These are phyloP conservation scores for Eleusine coracana DNA, from an alignment of 176 grass and related monocot species.

Conservation along the genomic window DNA sequence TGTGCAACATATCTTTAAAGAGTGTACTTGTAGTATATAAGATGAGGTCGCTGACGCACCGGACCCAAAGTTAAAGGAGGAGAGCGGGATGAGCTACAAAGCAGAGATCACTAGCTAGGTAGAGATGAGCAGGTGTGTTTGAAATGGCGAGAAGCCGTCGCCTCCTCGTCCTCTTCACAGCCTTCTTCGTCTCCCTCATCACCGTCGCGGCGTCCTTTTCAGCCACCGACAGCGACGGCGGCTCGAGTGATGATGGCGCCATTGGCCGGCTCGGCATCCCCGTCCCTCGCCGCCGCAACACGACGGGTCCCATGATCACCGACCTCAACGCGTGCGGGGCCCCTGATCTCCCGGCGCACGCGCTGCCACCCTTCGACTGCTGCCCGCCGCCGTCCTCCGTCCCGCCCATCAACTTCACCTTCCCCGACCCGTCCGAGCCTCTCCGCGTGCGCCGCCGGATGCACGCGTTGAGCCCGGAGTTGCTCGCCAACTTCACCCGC, in stretches of 20 bases:
- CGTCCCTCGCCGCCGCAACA: neutral
- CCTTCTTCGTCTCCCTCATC: neutral
- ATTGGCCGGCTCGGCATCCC: neutral
- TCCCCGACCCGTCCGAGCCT: constrained; percentile 25
- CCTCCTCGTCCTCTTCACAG: neutral
- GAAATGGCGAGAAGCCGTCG: neutral
- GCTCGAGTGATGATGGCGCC: neutral
- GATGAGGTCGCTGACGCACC: neutral
- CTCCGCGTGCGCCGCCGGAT: constrained; percentile 25
- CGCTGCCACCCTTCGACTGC: constrained; percentile 37
- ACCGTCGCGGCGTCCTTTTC: neutral
- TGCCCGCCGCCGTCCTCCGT: constrained; percentile 37
- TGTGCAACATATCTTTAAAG: neutral
- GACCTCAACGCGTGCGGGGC: constrained; percentile 35
- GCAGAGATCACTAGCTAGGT: neutral
- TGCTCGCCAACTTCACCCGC: constrained; percentile 56
- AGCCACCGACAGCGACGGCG: neutral
- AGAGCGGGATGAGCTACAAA: neutral
- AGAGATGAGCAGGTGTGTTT: too few relatives aligned
- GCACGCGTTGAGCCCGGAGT: constrained; percentile 36
- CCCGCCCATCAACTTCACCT: constrained; percentile 39
- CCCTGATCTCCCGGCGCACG: constrained; percentile 24
- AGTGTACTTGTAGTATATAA: neutral
- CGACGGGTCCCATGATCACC: constrained; percentile 20
- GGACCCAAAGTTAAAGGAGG: neutral